Base-by-base conservation (phyloP, 768 basidiomycete species). In the Hericium erinaceus region DNA sequence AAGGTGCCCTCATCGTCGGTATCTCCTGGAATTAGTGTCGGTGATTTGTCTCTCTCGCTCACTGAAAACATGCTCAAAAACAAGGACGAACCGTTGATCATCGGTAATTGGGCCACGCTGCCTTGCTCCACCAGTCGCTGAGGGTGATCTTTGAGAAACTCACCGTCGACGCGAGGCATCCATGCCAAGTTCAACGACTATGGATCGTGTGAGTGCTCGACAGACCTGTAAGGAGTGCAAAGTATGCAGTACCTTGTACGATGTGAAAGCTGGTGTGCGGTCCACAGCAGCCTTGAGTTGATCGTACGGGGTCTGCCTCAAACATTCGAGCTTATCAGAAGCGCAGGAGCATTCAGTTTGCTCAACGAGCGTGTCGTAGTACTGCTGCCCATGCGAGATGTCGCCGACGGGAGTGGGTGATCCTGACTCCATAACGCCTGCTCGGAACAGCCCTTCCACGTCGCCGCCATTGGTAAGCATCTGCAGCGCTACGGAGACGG, bases 401-500 rank as follows among this genome's bases (percentile, higher is more conserved):
- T 57, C 50, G 16, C 46, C 50, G 12, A 54, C n/a, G n/a, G 59
- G 46, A 20, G 39, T n/a, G 28, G 61, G 63, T 7, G 59, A 58
- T 12, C 63, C 63, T 24, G 61, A 62, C 54, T 64, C 55, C 63
- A 64, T 62, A 46, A 62, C 52, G 2, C 59, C 63, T 3, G 52
- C 63, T 4, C 57, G 52, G 57, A 62, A 64, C 0, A 64, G 52
- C 9, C 59, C 59, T n/a, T 60, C 61, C 15, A 48, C 26, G 13
- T 58, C 44, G 13, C 63, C 63, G 24, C 52, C 50, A 44, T 62
- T 58, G 8, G 62, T 48, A 1, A 62, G 13, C 39, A 64, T 52
- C n/a, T 71, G 69, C 57, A 67, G 39, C 4, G 61, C 57, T 28
- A 70, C 66, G 40, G 60, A 61, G 51, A 70, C 68, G 12, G 73